Conservation (phyloP, 805 yeast species). For the Candida krabiensis region DNA sequence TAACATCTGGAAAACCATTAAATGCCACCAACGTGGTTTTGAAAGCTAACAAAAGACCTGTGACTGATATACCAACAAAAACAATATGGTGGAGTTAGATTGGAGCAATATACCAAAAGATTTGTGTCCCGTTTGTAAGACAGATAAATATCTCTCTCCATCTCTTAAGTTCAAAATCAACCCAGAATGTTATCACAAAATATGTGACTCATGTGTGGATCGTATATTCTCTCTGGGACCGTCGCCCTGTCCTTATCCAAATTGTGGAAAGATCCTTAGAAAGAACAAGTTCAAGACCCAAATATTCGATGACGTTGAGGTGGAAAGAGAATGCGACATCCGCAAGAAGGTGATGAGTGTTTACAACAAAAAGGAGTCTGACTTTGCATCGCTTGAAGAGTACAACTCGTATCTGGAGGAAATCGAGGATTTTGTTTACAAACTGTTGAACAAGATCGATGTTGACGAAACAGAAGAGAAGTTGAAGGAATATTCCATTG, state of each 20-base stretch:
- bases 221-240: constrained; percentile 93
- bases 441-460: constrained; percentile 68
- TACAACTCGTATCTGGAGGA: constrained; percentile 82
- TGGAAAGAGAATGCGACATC: constrained; percentile 91
- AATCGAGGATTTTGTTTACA: constrained; percentile 78
- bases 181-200: constrained; percentile 97
- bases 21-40: too few species aligned
- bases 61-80: too few species aligned
- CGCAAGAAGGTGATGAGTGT: constrained; percentile 74
- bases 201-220: constrained; percentile 96
- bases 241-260: constrained; percentile 92
- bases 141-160: constrained; percentile 91
- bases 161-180: constrained; percentile 89
- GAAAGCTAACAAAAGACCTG: too few species aligned
- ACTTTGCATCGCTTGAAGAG: constrained; percentile 58
- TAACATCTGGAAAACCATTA: too few species aligned
- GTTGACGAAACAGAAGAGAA: constrained; percentile 66
- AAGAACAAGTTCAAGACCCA: constrained; percentile 90
- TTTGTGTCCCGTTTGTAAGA: constrained; percentile 95
- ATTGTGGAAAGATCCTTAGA: constrained; percentile 83
- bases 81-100: constrained; percentile 32
- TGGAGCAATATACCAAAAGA: constrained; percentile 37
- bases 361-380: constrained; percentile 77
- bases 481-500: constrained; percentile 65
- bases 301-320: constrained; percentile 84